Conservation (phyloP, 2,329 filamentous ascomycete species). For the Xylaria sp. region DNA sequence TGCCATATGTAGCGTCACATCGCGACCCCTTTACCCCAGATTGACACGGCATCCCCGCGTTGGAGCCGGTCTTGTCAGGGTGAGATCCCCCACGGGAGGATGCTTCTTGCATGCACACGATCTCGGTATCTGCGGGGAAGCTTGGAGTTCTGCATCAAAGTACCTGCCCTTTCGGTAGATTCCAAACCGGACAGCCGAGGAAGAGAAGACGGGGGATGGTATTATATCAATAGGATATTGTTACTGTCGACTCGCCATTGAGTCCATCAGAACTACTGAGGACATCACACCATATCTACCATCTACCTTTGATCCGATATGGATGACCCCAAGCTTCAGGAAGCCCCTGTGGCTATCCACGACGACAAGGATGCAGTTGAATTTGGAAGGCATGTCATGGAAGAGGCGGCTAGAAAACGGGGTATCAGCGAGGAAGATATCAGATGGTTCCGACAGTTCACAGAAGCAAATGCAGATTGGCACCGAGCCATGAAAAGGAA, state of each 20-base stretch:
- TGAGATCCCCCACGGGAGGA: background rate
- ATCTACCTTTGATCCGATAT: background rate
- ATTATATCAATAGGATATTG: no score
- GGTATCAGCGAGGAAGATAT: slow-evolving; percentile 26
- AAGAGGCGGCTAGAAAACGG: slow-evolving; percentile 9
- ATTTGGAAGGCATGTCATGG: slow-evolving; percentile 7
- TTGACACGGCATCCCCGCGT: background rate
- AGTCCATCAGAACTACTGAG: no score
- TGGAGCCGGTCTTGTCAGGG: background rate
- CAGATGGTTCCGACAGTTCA: slow-evolving; percentile 26
- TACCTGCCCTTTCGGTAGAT: background rate
- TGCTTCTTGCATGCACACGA: background rate
- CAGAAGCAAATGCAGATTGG: slow-evolving; percentile 27
- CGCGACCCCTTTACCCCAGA: background rate
- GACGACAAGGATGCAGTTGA: background rate
- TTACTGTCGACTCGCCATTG: no score
- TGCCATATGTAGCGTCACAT: background rate
- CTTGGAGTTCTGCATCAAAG: background rate
- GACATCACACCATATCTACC: background rate
- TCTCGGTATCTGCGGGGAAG: background rate
- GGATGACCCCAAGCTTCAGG: slow-evolving; percentile 5
- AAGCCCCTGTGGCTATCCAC: slow-evolving; percentile 5
- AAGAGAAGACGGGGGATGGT: no score
- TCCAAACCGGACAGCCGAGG: background rate
- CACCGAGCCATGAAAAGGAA: slow-evolving; percentile 29